Percentiles rank a stretch among this genome's conserved stretches.
phyloP scores from a whole-genome alignment of 208 protist species.

The Crithidia mellificae region DNA sequence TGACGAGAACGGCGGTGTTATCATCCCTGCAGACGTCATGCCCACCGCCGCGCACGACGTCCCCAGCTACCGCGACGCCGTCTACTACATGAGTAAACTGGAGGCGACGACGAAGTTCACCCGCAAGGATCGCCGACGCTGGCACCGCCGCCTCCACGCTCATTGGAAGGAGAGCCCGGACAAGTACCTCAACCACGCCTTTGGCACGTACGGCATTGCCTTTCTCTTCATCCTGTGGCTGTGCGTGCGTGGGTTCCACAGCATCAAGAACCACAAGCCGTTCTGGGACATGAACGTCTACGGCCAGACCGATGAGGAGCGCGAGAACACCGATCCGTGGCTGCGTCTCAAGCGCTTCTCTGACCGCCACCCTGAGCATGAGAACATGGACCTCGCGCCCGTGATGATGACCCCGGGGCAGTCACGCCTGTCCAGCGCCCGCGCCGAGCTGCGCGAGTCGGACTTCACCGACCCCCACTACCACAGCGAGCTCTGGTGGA shows the following conservation, averaged over 20 bases:
- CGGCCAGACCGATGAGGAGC: constrained; percentile 67
- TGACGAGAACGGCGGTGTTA: constrained; percentile 82
- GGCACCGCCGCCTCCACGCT: constrained; percentile 72
- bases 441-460: constrained; percentile 80
- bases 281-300: constrained; percentile 89
- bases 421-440: constrained; percentile 65
- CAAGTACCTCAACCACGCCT: constrained; percentile 70
- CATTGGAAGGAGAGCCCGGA: constrained; percentile 88
- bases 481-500: constrained; percentile 91
- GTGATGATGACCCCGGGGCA: constrained; percentile 87
- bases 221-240: constrained; percentile 68
- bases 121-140: constrained; percentile 78
- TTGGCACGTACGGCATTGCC: constrained; percentile 68
- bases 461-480: constrained; percentile 90
- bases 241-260: constrained; percentile 76
- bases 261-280: constrained; percentile 86
- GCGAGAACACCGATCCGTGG: constrained; percentile 60
- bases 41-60: constrained; percentile 68
- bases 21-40: constrained; percentile 82
- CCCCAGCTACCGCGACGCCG: constrained; percentile 70
- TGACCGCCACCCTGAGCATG: constrained; percentile 85
- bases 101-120: constrained; percentile 80
- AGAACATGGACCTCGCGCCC: constrained; percentile 57
- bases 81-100: constrained; percentile 75
- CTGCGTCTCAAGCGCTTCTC: constrained; percentile 82